Evolutionary conservation across 1,139 yeast genomes (phyloP), one percentile per base, ranked within the genome.

Genomic region (Yamadazyma spencermartinsiae): DNA sequence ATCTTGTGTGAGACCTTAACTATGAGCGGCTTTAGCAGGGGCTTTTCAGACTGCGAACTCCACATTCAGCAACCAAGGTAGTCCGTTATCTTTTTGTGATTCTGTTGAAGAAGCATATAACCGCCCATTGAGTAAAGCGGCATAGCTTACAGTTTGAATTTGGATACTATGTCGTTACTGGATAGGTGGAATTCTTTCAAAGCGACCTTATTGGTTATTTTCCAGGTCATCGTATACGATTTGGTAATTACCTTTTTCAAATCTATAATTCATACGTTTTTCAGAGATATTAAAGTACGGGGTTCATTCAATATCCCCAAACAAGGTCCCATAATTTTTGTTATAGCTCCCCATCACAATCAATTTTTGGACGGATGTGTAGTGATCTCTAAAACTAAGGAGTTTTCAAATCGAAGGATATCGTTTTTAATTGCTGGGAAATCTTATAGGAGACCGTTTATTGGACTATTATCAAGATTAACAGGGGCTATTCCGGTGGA

Each of bases 401-500:
- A 66, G 38, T 49, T 43, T 35, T 48, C 60, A 20, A 63, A 72
- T 42, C 58, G 87, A 52, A 59, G 73, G 48, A 54, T 76, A 3
- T 61, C 80, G 18, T 90, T 90, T 54, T 45, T 57, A 18, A 80
- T 82, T 39, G 92, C 92, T 2, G 86, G 82, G 18, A 71, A 74
- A 14, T 79, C 87, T 3, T 77, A 77, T 50, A 65, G 76, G 41
- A 62, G 71, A 17, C 58, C 55, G 34, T 61, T 79, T 35, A 72
- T 84, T 40, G 87, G 88, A 2, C 55, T 72, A 2, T 64, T 79
- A 41, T 80, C 88, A 8, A 63, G 68, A 40, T 60, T 80, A 48
- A 73, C 82, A 2, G 74, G 80, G 34, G 79, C 86, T 2, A 82
- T 83, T 30, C 88, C 89, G 0, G 90, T 84, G 13, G 84, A 82